Evolutionary conservation across 192 early-diverging fungal genomes (phyloP), one percentile per base, ranked within the genome.

Genomic region (Coemansia asiatica): DNA sequence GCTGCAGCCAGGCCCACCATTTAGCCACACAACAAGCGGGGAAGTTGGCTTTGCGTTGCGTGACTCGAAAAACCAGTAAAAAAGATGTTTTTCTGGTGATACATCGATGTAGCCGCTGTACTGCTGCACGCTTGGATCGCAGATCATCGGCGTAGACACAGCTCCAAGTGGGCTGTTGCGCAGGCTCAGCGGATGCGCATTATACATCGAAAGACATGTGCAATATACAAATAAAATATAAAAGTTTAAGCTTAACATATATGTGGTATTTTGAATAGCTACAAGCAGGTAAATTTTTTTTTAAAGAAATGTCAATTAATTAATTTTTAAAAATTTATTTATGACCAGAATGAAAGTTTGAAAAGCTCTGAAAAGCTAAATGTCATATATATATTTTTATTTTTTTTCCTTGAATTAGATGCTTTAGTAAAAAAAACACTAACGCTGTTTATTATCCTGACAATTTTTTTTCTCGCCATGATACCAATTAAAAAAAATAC

Each of bases 61-160:
- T 18, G 90, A 90, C 72, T 95, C 95, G 74, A 98, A 97, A 83
- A 98, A 96, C 90, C 92, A 94, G 76, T 91, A 94, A 81, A 91
- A 94, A 67, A 92, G 90, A 69, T 94, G 90, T 66, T 88, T 87
- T 55, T 87, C 83, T 1, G 33, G 59, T 18, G 74, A 81, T 10
- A 71, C 64, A 35, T 89, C 86, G 6, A 92, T 74, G 64, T 90
- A 90, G 29, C 88, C 91, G 60, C 88, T 89, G 76, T 90, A 89
- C 85, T 96, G 95, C 68, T 90, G 87, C 50, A 95, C 95, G 48
- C 79, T 72, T 23, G 87, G 79, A 72, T 98, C 96, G 74, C 96
- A 98, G 22, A 98, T 77, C 23, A 67, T 53, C 21, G 86, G 84
- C 38, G 74, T 68, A 61, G 66, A 12, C 65, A 55, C 53, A 21